Base-by-base conservation (phyloP, 2,329 filamentous ascomycete genomes). In the Penicillium expansum region DNA sequence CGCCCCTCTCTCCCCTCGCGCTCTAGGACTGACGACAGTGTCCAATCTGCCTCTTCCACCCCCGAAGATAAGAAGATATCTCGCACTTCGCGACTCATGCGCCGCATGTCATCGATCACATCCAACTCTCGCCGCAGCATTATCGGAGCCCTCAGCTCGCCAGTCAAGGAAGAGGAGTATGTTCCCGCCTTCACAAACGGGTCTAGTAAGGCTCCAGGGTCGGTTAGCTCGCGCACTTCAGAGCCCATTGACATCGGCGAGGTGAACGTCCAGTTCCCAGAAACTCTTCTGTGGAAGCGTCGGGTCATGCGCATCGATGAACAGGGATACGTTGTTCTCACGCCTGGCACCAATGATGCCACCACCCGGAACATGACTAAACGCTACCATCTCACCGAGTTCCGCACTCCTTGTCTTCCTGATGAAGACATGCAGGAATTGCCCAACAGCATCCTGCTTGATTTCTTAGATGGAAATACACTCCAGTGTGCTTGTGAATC, bases 261-360 rank as follows among this genome's bases (percentile, higher is more conserved):
- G 68, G 88, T 99, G 61, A 97, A 99, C 67, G 90, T 97, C 11
- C 94, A 99, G 72, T 97, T 99, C 71, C 94, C 94, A 0, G 93
- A 97, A 71, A 96, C 91, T 53, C 81, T 99, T 45, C 82, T 99
- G 13, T 99, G 94, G 94, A 99, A 97, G 79, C 89, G 93, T 53
- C 86, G 94, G 58, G 92, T 88, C 68, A 86, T 97, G 76, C 88
- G 88, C 62, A 85, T 99, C 55, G 92, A 97, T 72, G 85, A 86
- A 9, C 82, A 89, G 58, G 94, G 93, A 18, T 92, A 89, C 74
- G 79, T 99, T 38, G 87, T 96, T 56, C 82, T 99, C 60, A 90
- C 87, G 41, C 82, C 87, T 9, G 83, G 87, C 18, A 86, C 86
- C 60, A 83, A 86, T 20, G 84, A 85, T 62, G 80, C 82, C 47